Conservation (phyloP, 2,329 filamentous ascomycete genomes). For the Sclerotinia nivalis region DNA sequence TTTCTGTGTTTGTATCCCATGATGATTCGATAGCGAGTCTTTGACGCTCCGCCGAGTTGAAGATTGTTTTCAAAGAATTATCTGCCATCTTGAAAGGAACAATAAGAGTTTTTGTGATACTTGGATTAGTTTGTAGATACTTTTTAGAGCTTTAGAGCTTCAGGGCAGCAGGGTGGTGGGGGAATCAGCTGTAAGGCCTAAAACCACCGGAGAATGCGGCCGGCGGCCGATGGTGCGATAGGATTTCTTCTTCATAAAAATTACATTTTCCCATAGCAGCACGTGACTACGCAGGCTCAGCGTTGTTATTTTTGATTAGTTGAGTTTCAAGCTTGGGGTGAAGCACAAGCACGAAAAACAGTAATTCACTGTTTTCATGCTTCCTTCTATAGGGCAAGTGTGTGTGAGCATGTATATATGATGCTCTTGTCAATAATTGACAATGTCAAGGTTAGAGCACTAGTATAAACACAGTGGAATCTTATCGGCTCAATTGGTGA, state of each 20-base stretch:
- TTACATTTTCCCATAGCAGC: neutral
- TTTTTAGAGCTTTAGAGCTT: neutral
- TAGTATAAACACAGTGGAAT: no score
- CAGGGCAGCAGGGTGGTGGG: conserved; percentile 1
- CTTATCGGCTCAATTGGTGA: no score
- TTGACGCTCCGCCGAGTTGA: conserved; percentile 54
- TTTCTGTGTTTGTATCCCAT: conserved; percentile 63
- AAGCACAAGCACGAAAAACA: no score
- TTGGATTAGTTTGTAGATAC: neutral
- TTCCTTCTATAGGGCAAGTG: no score
- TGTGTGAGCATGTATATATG: no score
- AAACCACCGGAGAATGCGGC: neutral
- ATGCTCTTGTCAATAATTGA: no score
- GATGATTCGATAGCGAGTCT: conserved; percentile 60
- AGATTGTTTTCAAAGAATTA: conserved; percentile 53
- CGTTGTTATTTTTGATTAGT: no score
- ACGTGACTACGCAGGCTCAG: neutral
- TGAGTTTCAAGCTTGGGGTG: no score
- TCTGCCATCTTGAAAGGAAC: conserved; percentile 45
- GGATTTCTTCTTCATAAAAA: neutral
- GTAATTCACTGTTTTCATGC: no score
- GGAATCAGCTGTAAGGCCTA: neutral
- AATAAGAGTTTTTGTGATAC: neutral
- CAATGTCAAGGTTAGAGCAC: no score
- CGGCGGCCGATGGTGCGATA: neutral